These are phyloP conservation scores for Bimuria novae-zelandiae DNA, from an alignment of 2,329 filamentous ascomycete species.

Conservation along the genomic window DNA sequence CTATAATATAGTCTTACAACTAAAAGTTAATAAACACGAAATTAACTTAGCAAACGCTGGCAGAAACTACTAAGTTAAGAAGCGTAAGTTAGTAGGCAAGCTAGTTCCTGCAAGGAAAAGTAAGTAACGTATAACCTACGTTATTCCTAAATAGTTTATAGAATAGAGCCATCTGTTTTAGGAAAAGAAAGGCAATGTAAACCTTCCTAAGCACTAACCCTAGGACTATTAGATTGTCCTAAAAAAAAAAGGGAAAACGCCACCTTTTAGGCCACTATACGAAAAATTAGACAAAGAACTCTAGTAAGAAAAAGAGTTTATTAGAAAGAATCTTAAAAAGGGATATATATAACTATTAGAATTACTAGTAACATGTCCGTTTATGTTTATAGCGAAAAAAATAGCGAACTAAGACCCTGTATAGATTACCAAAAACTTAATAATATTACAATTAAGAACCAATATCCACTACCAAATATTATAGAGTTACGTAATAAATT, in stretches of 20 bases:
- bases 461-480: not conserved
- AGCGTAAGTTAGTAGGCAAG: no score
- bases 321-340: not conserved
- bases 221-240: not conserved
- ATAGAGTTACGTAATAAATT: not conserved
- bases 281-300: not conserved
- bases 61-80: not conserved
- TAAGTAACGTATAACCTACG: not conserved
- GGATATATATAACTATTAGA: no score
- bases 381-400: not conserved
- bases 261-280: not conserved
- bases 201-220: not conserved
- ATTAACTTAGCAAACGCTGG: not conserved
- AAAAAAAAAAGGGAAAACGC: not conserved
- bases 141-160: no score
- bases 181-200: not conserved
- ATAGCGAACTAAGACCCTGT: not conserved
- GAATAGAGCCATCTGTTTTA: not conserved
- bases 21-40: no score
- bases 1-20: no score
- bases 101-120: no score
- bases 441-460: not conserved
- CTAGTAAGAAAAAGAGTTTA: not conserved
- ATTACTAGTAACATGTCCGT: not conserved
- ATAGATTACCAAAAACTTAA: not conserved